Evolutionary conservation across 2,329 filamentous ascomycete species (phyloP), one percentile per base, ranked within the genome.

Genomic region (Fusarium sp.): DNA sequence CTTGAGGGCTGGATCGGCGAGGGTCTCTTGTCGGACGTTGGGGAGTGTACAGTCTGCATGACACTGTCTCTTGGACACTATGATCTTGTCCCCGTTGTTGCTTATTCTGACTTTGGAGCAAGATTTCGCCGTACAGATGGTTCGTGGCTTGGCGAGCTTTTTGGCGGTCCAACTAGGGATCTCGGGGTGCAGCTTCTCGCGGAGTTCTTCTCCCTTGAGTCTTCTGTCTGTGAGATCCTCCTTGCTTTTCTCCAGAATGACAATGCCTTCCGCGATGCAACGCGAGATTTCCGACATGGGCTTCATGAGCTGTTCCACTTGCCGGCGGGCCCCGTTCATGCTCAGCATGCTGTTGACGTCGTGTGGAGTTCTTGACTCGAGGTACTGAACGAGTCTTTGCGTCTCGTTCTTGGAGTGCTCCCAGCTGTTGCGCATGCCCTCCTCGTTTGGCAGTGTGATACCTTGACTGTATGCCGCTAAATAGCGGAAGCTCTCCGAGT

Each of bases 281-380:
- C 69, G 66, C 0, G 76, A 61, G 5, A 78, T 66, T 0, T 57
- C 32, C 2, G 76, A 70, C 65, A 79, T 79, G 1, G 76, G 76
- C 2, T 66, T 47, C 1, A 70, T 63, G 1, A 78, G 20, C 15
- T 66, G 40, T 2, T 25, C 2, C 7, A 79, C 70, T 0, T 57
- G 33, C 32, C 50, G 63, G 0, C 70, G 75, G 0, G 68, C 67
- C 0, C 63, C 74, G 0, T 78, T 76, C n/a, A 78, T 57, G 30
- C 54, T 74, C 3, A 78, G 33, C 0, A 73, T 79, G 30, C 72
- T 77, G 7, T 50, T 65, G 9, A 78, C 54, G 2, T 75, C 27
- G 7, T 79, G 76, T 1, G 76, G 73, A 4, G 38, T 27, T 15
- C 66, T 40, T 10, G 15, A 45, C 5, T 67, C 37, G 17, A 72